Base-by-base conservation (phyloP, 139 green algal genomes). In the Mychonastes homosphaera region DNA sequence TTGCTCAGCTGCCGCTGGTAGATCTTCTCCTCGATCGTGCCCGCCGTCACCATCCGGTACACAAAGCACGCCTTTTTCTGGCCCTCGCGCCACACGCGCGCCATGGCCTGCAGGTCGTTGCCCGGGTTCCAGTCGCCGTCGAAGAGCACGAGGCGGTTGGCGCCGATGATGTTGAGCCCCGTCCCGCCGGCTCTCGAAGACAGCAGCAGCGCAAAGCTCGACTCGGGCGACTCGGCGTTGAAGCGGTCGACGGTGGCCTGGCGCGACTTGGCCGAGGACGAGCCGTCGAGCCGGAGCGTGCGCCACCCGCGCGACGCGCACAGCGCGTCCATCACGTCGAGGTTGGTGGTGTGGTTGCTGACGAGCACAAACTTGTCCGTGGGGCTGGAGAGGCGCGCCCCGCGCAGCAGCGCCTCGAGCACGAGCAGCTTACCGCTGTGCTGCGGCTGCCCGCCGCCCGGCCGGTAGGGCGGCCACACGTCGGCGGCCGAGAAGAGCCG, bases 21-120 rank as follows among this genome's bases (percentile, higher is more conserved):
- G 36, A 98, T 79, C 86, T 98, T 98, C 68, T 98, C 91, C 64
- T 98, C 91, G 55, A 98, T 93, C 27, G 84, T 87, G n/a, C 84
- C 84, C 0, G 89, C 87, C 2, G 92, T 78, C 41, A 98, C 72
- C 69, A 98, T 89, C 23, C 90, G 75, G 79, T 98, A 98, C 44
- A 96, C 82, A 62, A 83, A 98, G 33, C 95, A 85, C 0, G 72
- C 70, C 83, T 95, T 95, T 59, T 81, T 83, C 76, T 98, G 91
- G 2, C 91, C 91, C 46, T 72, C 87, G 1, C 90, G 80, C 90
- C 90, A 97, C 58, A 97, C 84, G 7, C n/a, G n/a, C n/a, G n/a
- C n/a, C n/a, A n/a, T n/a, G n/a, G n/a, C n/a, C n/a, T n/a, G n/a
- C n/a, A n/a, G n/a, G n/a, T n/a, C n/a, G n/a, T n/a, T n/a, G n/a